Conservation (phyloP, 345 rosid species). For the Syzygium jambos region DNA sequence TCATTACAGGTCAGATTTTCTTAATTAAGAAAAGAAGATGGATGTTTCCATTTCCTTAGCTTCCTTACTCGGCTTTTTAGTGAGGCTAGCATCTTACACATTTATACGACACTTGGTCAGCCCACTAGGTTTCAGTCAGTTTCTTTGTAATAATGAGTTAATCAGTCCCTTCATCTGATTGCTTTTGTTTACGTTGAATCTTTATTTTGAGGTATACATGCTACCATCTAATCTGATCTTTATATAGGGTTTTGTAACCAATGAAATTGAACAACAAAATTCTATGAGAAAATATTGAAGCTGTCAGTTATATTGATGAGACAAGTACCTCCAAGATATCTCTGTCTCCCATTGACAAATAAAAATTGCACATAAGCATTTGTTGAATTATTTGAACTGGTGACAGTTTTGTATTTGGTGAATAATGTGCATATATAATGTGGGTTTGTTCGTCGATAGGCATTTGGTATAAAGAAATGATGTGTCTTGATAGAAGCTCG, state of each 20-base stretch:
- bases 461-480: neutral
- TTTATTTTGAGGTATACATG: neutral
- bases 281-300: neutral
- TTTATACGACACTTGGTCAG: neutral
- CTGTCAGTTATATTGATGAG: neutral
- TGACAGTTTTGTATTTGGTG: neutral
- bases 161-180: neutral
- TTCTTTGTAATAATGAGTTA: neutral
- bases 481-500: conserved; percentile 14
- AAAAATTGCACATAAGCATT: neutral
- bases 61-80: neutral
- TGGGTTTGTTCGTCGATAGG: neutral
- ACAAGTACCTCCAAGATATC: neutral
- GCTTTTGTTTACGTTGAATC: neutral
- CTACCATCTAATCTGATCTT: neutral
- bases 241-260: neutral
- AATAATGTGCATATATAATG: neutral
- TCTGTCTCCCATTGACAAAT: neutral
- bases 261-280: neutral
- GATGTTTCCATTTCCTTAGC: neutral
- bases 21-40: neutral
- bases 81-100: neutral
- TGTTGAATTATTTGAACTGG: neutral
- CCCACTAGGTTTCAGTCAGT: neutral
- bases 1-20: neutral